Conservation (phyloP, 768 basidiomycete genomes). For the Tubosaeta brunneosetosa region DNA sequence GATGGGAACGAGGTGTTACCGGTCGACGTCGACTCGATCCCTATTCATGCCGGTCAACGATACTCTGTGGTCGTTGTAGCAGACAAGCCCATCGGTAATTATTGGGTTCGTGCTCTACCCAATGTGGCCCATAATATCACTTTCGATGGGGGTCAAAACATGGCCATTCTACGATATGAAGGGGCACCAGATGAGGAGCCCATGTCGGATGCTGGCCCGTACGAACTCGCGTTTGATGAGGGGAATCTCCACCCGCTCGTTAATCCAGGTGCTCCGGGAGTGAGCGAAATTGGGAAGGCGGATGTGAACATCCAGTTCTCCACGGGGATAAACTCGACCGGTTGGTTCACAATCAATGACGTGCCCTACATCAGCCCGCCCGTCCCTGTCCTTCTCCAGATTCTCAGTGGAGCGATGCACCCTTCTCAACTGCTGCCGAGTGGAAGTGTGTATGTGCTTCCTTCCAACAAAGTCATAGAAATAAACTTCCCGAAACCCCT, state of each 20-base stretch:
- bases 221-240: conserved; percentile 18
- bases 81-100: neutral
- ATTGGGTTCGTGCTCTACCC: neutral
- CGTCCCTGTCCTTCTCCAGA: conserved; percentile 50
- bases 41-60: neutral
- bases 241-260: conserved; percentile 33
- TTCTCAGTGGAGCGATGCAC: conserved; percentile 44
- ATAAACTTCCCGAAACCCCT: conserved; percentile 35
- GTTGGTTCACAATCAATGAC: conserved; percentile 19
- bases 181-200: conserved; percentile 35
- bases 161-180: conserved; percentile 44
- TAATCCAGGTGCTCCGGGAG: conserved; percentile 32
- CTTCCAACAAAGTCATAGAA: conserved; percentile 40
- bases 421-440: conserved; percentile 43
- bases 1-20: neutral
- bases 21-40: neutral
- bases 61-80: neutral
- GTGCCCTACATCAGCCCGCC: conserved; percentile 35
- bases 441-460: conserved; percentile 43
- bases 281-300: conserved; percentile 31
- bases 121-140: neutral
- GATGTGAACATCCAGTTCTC: conserved; percentile 32
- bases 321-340: neutral
- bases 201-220: neutral
- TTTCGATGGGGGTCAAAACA: conserved; percentile 2